These are phyloP conservation scores for Sophora flavescens DNA, from an alignment of 306 rosid genomes.

Conservation along the genomic window DNA sequence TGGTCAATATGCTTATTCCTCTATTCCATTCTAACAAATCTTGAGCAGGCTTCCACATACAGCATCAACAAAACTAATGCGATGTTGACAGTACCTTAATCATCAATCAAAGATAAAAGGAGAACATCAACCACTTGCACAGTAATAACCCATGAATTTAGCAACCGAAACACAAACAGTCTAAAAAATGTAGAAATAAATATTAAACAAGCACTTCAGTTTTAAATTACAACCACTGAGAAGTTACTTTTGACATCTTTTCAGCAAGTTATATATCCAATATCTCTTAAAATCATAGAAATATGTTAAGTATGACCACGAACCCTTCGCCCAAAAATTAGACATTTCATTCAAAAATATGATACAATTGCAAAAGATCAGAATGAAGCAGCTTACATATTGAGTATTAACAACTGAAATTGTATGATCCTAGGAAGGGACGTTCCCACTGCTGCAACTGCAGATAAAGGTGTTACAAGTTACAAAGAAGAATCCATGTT, in stretches of 20 bases:
- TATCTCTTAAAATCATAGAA: constrained; percentile 13
- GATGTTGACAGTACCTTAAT: constrained; percentile 11
- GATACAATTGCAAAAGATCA: constrained; percentile 34
- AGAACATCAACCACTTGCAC: constrained; percentile 20
- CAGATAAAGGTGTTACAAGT: too few relatives aligned
- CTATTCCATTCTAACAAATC: constrained; percentile 28
- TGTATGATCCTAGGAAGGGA: constrained; percentile 23
- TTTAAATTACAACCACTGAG: constrained; percentile 33
- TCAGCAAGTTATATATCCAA: constrained; percentile 13
- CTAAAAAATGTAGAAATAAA: constrained; percentile 39
- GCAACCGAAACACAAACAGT: constrained; percentile 29
- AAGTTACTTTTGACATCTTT: constrained; percentile 20
- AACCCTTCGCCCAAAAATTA: constrained; percentile 4
- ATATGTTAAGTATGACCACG: not conserved
- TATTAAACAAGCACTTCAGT: constrained; percentile 6
- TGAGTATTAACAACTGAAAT: not conserved
- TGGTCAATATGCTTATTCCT: not conserved
- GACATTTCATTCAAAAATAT: constrained; percentile 5
- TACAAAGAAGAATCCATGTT: not conserved
- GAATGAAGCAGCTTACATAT: constrained; percentile 21
- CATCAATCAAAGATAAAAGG: constrained; percentile 14
- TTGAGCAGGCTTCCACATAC: constrained; percentile 36
- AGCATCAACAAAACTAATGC: constrained; percentile 8
- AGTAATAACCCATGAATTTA: constrained; percentile 33
- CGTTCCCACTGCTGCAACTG: not conserved